Base-by-base conservation (phyloP, 495 filamentous ascomycete genomes). In the Podospora bellae-mahoneyi region DNA sequence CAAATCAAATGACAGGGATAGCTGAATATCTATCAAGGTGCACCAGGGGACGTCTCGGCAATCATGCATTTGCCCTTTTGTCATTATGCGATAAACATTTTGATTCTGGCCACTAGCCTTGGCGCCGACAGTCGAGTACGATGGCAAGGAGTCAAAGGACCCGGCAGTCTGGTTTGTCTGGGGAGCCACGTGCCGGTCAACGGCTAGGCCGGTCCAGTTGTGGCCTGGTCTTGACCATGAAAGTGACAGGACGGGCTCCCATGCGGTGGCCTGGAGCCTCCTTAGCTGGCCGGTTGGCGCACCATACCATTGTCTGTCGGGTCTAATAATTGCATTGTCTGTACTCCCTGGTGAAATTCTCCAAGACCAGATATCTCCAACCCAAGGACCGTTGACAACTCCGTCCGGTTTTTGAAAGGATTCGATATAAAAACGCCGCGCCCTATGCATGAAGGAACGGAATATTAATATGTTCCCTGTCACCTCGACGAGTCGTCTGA, bases 381-480 rank as follows among this genome's bases (percentile, higher is more conserved):
- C 39, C 39, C 15, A 9, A 48, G 61, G 56, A 19, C 16, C 26
- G 13, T 28, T 18, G 18, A 5, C 30, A 44, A 60, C 23, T 34
- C 30, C 20, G 20, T 62, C 23, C 62, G 34, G 34, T 26, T 64
- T 64, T 64, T 55, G 66, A 61, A 64, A 34, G 26, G 30, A 32
- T 32, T 32, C 18, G 18, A 63, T 56, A 58, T 23, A 70, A 64
- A 64, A 66, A 72, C 70, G 39, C 72, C 76, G 19, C 77, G 19
- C 13, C 20, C 20, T 20, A 58, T 58, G n/a, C 23, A 58, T 58
- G 5, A 44, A 59, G 5, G 64, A 54, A 19, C 56, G 28, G 23
- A 73, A 73, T 58, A 69, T 64, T 3, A 32, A 7, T 64, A 67
- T 48, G 61, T 73, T 60, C 69, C 56, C 44, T 10, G 68, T 39